Percentiles rank a stretch among this genome's conserved stretches.
These are phyloP conservation scores for Plantago coronopus DNA, from an alignment of 305 asterid species.

Conservation along the genomic window DNA sequence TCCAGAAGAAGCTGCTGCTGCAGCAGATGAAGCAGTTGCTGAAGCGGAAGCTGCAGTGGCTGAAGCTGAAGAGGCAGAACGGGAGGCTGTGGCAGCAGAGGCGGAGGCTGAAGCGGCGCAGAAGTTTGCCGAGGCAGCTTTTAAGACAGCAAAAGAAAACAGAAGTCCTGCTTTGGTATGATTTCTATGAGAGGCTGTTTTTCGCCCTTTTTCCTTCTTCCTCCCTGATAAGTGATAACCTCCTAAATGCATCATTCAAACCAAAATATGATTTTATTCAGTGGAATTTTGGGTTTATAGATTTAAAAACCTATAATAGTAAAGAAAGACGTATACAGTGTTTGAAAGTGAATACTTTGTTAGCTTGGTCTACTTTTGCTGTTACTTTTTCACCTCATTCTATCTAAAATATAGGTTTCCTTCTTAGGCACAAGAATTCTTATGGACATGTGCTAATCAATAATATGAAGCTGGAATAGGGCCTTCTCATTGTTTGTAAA, in stretches of 20 bases:
- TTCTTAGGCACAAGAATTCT: no score
- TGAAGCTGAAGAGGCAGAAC: constrained; percentile 71
- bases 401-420: neutral
- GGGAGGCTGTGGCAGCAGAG: constrained; percentile 77
- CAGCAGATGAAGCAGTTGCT: constrained; percentile 75
- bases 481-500: no score
- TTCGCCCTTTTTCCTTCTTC: neutral
- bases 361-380: neutral
- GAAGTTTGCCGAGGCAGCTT: constrained; percentile 57
- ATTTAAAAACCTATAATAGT: no score
- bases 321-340: neutral
- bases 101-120: constrained; percentile 70
- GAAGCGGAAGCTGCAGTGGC: constrained; percentile 80
- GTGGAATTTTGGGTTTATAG: neutral
- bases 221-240: neutral
- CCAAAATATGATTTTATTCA: neutral
- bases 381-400: neutral
- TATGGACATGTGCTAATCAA: no score
- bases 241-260: neutral
- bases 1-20: constrained; percentile 62
- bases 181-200: neutral
- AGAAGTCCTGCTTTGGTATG: constrained; percentile 42
- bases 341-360: neutral
- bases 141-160: constrained; percentile 45
- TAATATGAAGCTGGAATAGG: no score